Conservation (phyloP, 345 rosid genomes). For the Syzygium jambos region DNA sequence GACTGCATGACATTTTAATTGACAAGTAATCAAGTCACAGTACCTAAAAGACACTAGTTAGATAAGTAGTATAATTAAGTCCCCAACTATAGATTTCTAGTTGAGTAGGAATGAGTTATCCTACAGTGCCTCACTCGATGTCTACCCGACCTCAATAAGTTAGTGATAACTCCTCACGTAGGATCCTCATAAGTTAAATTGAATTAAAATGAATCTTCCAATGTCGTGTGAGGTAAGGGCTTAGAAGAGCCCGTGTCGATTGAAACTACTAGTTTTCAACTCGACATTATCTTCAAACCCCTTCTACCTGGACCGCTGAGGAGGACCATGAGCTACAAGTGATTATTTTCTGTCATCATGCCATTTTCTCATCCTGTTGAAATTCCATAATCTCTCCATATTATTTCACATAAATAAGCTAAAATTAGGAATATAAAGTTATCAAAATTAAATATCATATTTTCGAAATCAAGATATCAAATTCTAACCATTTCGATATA, state of each 20-base stretch:
- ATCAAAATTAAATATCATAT: no score
- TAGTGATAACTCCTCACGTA: no score
- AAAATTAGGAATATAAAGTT: no score
- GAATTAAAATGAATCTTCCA: no score
- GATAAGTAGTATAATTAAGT: not conserved
- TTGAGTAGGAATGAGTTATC: fast-evolving
- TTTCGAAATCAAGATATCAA: no score
- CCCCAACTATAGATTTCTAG: not conserved
- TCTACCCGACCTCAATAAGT: not conserved
- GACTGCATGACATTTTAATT: not conserved
- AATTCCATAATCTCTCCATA: not conserved
- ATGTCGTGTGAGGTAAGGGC: fast-evolving
- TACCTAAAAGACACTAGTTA: not conserved
- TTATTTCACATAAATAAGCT: no score
- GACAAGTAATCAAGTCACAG: not conserved
- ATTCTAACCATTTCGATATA: no score
- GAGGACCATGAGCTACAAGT: not conserved
- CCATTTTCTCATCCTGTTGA: not conserved
- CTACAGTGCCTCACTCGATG: fast-evolving
- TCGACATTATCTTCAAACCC: no score
- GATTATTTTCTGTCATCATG: not conserved
- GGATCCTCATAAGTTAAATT: not conserved
- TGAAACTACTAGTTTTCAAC: no score
- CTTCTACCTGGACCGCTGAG: no score
- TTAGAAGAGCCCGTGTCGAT: fast-evolving